Evolutionary conservation across 2,329 filamentous ascomycete species (phyloP), one percentile per base, ranked within the genome.

Genomic region (Sarocladium kiliense): DNA sequence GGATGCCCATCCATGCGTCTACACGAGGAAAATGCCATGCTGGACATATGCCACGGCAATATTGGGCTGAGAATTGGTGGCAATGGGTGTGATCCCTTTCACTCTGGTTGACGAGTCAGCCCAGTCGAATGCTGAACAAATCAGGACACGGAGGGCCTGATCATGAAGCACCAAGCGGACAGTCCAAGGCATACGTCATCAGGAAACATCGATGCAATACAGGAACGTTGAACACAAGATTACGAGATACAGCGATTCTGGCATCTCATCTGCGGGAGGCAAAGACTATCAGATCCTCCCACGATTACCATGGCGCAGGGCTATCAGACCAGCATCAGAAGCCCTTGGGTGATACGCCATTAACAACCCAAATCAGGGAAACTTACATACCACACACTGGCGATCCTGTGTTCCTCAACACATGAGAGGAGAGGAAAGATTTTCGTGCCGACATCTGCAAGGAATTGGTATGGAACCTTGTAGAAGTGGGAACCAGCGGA

Each of bases 401-500:
- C 26, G 44, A 27, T 51, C 27, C 4, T 30, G 44, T 27, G 3
- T 9, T 9, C 14, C 47, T 36, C 3, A 36, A 12, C 26, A 51
- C 27, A 51, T 34, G 47, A n/a, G n/a, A n/a, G n/a, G n/a, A n/a
- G n/a, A n/a, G n/a, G 47, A 3, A 36, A 51, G n/a, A 23, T 36
- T 51, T 51, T 36, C 30, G 5, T 34, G 14, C 47, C 47, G 26
- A 34, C 30, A 16, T 51, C 27, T 51, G 47, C 47, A 51, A 14
- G 47, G 47, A 51, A 51, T 23, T 36, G 14, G 26, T 51, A 51
- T 51, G 30, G 47, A 51, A 36, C 16, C 47, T 11, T 16, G 30
- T 25, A 23, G 47, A 36, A 51, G 47, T 36, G 47, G 47, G 19
- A 51, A 51, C 47, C 19, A 34, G 47, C 27, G 47, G 47, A 34